Percentiles rank a stretch among this genome's conserved stretches.
These are phyloP conservation scores for Agastache rugosa DNA, from an alignment of 257 asterid species.

Conservation along the genomic window DNA sequence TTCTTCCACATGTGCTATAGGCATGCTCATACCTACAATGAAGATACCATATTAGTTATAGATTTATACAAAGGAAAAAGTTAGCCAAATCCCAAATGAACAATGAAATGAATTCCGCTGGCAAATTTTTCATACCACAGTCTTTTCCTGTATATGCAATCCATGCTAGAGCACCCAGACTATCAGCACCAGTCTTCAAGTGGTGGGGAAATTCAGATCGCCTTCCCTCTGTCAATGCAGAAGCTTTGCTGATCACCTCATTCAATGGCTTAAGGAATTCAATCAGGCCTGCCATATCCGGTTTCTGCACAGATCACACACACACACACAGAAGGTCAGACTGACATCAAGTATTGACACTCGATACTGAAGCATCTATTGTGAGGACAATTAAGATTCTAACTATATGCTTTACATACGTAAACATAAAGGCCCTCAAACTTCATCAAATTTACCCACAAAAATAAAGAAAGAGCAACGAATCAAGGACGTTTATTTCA, in stretches of 20 bases:
- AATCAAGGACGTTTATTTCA: neutral
- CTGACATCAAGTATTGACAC: neutral
- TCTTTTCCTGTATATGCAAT: slow-evolving; percentile 93
- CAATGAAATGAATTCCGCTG: slow-evolving; percentile 9
- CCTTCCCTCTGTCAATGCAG: slow-evolving; percentile 78
- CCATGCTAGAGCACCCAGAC: slow-evolving; percentile 89
- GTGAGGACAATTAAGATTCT: neutral
- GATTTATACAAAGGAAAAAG: neutral
- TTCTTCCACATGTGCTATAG: slow-evolving; percentile 94
- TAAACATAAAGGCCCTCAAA: neutral
- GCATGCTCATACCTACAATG: slow-evolving; percentile 90
- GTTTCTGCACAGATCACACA: slow-evolving; percentile 66
- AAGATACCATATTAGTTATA: slow-evolving; percentile 24
- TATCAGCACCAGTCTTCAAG: slow-evolving; percentile 89
- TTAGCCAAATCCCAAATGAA: slow-evolving; percentile 15
- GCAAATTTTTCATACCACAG: slow-evolving; percentile 64
- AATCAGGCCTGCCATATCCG: slow-evolving; percentile 69
- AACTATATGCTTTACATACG: neutral
- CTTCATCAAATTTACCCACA: neutral
- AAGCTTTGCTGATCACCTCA: slow-evolving; percentile 69
- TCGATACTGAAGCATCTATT: slow-evolving; percentile 26
- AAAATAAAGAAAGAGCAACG: neutral
- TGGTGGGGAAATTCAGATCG: slow-evolving; percentile 83
- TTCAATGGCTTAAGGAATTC: slow-evolving; percentile 92
- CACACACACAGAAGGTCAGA: slow-evolving; percentile 3